Evolutionary conservation across 2,329 filamentous ascomycete species (phyloP).

Genomic region (Penicillium sp.): DNA sequence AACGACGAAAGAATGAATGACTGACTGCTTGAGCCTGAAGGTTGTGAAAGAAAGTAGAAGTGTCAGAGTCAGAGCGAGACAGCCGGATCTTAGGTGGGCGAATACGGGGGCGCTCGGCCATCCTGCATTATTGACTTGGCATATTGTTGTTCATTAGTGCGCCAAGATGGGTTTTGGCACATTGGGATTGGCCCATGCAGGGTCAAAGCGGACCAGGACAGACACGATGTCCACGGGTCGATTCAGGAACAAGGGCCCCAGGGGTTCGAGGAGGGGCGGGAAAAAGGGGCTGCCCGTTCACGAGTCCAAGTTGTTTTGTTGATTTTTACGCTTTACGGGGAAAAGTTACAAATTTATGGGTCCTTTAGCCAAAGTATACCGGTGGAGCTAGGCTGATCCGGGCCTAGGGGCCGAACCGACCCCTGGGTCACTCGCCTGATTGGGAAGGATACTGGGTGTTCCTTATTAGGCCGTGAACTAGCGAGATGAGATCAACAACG

Average conservation of each 20-base stretch:
- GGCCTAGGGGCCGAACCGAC: conserved; percentile 6
- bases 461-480: conserved; percentile 2
- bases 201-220: neutral
- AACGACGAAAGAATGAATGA: conserved; percentile 11
- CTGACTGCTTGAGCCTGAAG: conserved; percentile 10
- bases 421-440: conserved; percentile 4
- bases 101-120: neutral
- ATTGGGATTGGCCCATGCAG: neutral
- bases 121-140: conserved; percentile 4
- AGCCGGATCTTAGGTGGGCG: conserved; percentile 4
- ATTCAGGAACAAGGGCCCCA: conserved; percentile 14
- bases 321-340: neutral
- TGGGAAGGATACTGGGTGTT: conserved; percentile 8
- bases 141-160: neutral
- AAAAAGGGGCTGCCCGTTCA: neutral
- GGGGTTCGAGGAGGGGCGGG: conserved; percentile 14
- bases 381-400: neutral
- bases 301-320: neutral
- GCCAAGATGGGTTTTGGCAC: neutral
- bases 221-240: neutral
- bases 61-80: conserved; percentile 10
- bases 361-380: neutral
- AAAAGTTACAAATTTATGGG: neutral
- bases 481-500: conserved; percentile 7
- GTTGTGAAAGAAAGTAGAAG: conserved; percentile 13